Percentiles rank a stretch among this genome's conserved stretches.
These are phyloP conservation scores for Chrysoporthe deuterocubensis DNA, from an alignment of 2,329 filamentous ascomycete species.

Conservation along the genomic window DNA sequence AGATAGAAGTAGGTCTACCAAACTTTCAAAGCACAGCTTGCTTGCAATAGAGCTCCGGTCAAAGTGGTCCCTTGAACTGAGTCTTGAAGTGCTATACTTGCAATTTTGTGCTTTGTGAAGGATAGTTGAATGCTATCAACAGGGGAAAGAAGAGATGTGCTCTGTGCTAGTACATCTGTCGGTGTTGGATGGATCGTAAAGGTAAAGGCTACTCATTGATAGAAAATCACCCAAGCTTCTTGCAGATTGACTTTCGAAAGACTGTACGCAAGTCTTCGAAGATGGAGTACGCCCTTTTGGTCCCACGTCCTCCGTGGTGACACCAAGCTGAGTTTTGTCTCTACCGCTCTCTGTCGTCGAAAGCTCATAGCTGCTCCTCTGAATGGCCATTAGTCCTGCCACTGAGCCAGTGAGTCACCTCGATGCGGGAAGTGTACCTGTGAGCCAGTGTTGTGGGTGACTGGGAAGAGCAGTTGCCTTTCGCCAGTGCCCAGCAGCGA, in stretches of 20 bases:
- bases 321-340: background rate
- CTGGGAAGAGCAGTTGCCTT: background rate
- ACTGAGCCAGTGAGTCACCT: background rate
- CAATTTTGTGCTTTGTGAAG: background rate
- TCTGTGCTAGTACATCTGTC: background rate
- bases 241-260: background rate
- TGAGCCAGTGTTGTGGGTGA: background rate
- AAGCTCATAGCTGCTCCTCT: background rate
- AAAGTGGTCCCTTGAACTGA: background rate
- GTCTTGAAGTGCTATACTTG: background rate
- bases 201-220: background rate
- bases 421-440: background rate
- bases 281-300: background rate
- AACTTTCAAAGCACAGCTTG: background rate
- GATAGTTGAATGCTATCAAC: background rate
- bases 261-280: background rate
- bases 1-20: background rate
- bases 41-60: background rate
- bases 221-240: background rate
- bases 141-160: background rate
- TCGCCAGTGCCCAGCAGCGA: background rate
- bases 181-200: background rate
- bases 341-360: background rate
- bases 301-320: background rate
- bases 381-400: background rate